Evolutionary conservation across 2,329 filamentous ascomycete genomes (phyloP).

Genomic region (Allantophomopsis lycopodina): DNA sequence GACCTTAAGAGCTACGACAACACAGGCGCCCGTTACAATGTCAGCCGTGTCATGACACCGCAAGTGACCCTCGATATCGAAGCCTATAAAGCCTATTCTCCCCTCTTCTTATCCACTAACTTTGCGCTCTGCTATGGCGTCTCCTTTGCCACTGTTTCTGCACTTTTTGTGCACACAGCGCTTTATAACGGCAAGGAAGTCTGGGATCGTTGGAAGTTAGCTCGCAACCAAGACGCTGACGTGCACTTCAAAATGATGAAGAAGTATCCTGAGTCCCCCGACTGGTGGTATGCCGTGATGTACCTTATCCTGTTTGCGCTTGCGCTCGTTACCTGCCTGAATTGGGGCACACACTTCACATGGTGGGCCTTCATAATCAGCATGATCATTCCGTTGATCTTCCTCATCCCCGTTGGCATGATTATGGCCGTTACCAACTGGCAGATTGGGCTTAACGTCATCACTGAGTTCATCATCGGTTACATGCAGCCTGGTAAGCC

Average conservation of each 20-base stretch:
- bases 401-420: slow-evolving; percentile 54
- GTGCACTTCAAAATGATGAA: slow-evolving; percentile 40
- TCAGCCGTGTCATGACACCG: slow-evolving; percentile 43
- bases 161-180: slow-evolving; percentile 35
- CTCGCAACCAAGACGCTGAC: slow-evolving; percentile 18
- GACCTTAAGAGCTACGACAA: slow-evolving; percentile 62
- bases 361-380: slow-evolving; percentile 16
- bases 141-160: slow-evolving; percentile 53
- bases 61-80: slow-evolving; percentile 47
- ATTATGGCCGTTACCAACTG: slow-evolving; percentile 49
- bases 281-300: slow-evolving; percentile 41
- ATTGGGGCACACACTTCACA: slow-evolving; percentile 11
- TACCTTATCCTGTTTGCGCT: slow-evolving; percentile 33
- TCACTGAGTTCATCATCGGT: slow-evolving; percentile 57
- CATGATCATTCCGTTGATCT: slow-evolving; percentile 23
- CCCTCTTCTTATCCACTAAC: slow-evolving; percentile 56
- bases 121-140: slow-evolving; percentile 57
- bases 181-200: slow-evolving; percentile 35
- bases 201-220: too few relatives aligned
- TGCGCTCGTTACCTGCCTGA: slow-evolving; percentile 6
- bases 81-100: slow-evolving; percentile 54
- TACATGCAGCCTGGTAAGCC: slow-evolving; percentile 53
- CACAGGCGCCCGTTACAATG: slow-evolving; percentile 49
- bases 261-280: slow-evolving; percentile 37
- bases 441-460: slow-evolving; percentile 50